Percentiles rank a stretch among this genome's conserved stretches.
These are phyloP conservation scores for Tuber umbilicatum DNA, from an alignment of 495 filamentous ascomycete genomes.

Conservation along the genomic window DNA sequence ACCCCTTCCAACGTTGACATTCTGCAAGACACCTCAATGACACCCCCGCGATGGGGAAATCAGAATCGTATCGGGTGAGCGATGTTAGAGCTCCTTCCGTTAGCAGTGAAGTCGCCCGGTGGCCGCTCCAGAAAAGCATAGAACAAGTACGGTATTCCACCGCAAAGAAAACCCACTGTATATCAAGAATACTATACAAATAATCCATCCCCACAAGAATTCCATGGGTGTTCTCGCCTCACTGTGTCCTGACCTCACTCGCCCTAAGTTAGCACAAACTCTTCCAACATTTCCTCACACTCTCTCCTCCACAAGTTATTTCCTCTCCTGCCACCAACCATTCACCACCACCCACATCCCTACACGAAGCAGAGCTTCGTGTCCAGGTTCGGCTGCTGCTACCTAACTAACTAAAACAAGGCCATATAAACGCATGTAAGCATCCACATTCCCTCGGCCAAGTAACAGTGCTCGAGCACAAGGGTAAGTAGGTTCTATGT, in stretches of 20 bases:
- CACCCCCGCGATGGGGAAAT: background rate
- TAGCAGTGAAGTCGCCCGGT: background rate
- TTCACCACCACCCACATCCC: background rate
- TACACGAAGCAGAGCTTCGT: background rate
- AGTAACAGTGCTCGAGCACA: background rate
- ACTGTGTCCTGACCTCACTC: no score
- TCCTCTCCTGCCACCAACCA: background rate
- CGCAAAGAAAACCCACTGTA: no score
- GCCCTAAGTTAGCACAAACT: no score
- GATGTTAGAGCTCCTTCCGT: background rate
- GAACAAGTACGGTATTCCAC: no score
- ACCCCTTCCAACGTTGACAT: background rate
- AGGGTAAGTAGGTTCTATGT: background rate
- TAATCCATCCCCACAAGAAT: no score
- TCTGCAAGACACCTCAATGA: background rate
- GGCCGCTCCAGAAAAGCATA: accelerated
- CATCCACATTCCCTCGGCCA: background rate
- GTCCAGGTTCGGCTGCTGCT: background rate
- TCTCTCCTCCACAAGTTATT: background rate
- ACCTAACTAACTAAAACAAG: background rate
- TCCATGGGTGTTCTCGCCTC: no score
- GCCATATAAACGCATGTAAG: background rate
- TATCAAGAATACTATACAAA: no score
- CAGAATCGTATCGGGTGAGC: background rate
- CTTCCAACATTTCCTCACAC: background rate